Evolutionary conservation across 495 filamentous ascomycete genomes (phyloP).

Genomic region (Neurospora cerealis): DNA sequence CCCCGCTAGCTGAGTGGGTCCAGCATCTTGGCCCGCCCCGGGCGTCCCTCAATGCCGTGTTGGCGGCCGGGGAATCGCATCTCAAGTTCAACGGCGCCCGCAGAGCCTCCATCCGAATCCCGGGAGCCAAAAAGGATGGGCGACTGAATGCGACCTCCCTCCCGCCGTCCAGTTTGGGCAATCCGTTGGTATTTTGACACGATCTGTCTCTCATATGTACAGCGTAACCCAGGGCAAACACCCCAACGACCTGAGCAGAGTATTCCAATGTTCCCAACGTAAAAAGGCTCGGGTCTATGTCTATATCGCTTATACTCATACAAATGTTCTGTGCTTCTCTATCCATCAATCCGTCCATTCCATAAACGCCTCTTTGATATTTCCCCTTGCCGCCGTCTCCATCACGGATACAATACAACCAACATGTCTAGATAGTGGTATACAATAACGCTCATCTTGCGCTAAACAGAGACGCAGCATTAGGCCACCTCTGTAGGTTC

Average conservation of each 20-base stretch:
- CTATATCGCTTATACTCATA: background rate
- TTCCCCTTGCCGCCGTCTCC: conserved; percentile 1
- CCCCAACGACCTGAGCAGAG: conserved; percentile 1
- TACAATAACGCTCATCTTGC: conserved; percentile 7
- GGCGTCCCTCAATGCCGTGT: background rate
- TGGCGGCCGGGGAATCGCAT: background rate
- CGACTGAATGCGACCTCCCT: background rate
- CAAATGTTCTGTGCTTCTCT: background rate
- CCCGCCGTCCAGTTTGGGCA: background rate
- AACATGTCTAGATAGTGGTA: conserved; percentile 11
- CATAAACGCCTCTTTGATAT: background rate
- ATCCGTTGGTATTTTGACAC: background rate
- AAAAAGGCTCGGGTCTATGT: background rate
- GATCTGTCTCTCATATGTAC: conserved; percentile 7
- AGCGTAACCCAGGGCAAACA: conserved; percentile 15
- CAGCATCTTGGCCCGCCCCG: background rate
- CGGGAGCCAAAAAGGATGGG: background rate
- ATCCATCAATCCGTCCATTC: background rate
- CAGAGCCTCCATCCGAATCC: background rate
- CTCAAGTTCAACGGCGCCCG: background rate
- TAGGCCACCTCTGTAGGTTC: background rate
- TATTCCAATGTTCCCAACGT: background rate
- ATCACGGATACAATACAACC: conserved; percentile 11
- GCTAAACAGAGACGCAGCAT: conserved; percentile 12
- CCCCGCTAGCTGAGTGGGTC: background rate